Evolutionary conservation across 2,329 filamentous ascomycete species (phyloP).

Genomic region (Cercospora sesami): DNA sequence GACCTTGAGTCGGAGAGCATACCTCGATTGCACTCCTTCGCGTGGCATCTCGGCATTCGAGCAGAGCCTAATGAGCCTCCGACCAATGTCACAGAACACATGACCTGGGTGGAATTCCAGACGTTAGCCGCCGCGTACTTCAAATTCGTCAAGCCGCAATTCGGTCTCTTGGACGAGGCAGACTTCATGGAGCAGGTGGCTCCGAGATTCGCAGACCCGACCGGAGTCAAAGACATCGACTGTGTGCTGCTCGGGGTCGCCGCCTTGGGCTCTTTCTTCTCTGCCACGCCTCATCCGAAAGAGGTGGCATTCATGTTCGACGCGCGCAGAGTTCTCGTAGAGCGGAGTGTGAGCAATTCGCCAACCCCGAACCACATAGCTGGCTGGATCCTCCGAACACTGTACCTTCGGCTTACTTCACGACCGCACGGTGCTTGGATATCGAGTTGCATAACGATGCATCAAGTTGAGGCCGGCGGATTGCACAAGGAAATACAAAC

Average conservation of each 20-base stretch:
- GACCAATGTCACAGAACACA: constrained; percentile 32
- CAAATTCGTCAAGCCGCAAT: constrained; percentile 54
- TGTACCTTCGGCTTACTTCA: constrained; percentile 56
- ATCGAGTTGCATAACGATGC: constrained; percentile 60
- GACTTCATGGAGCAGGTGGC: constrained; percentile 36
- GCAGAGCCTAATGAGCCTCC: constrained; percentile 32
- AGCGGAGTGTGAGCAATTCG: constrained; percentile 32
- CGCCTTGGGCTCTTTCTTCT: constrained; percentile 57
- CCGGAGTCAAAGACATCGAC: constrained; percentile 44
- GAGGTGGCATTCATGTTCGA: constrained; percentile 52
- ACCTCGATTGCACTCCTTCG: constrained; percentile 57
- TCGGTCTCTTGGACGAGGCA: constrained; percentile 50
- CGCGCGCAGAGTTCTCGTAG: constrained; percentile 46
- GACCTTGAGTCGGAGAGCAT: constrained; percentile 56
- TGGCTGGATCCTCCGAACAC: constrained; percentile 56
- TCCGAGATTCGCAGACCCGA: constrained; percentile 31
- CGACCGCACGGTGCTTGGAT: constrained; percentile 59
- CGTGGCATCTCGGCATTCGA: constrained; percentile 50
- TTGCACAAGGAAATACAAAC: constrained; percentile 47
- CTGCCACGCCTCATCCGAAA: constrained; percentile 42
- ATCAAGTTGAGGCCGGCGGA: constrained; percentile 57
- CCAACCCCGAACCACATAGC: constrained; percentile 44
- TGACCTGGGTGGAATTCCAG: constrained; percentile 36
- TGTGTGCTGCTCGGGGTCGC: constrained; percentile 57
- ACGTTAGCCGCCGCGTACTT: constrained; percentile 50